Evolutionary conservation across 2,329 filamentous ascomycete species (phyloP).

Genomic region (Claviceps fusiformis): DNA sequence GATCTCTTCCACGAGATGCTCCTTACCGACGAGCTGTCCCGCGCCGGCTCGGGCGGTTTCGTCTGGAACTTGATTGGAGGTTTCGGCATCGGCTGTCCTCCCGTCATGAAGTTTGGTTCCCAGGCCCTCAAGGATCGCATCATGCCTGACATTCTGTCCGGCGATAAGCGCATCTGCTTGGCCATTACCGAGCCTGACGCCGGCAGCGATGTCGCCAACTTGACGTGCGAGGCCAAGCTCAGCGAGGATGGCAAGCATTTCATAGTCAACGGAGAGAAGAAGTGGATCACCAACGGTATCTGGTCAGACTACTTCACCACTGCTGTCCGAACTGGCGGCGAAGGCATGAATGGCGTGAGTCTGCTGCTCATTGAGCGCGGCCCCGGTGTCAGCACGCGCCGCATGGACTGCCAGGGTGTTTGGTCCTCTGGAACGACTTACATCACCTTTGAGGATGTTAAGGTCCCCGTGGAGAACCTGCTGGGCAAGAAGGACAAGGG

Average conservation of each 20-base stretch:
- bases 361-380: conserved; percentile 84
- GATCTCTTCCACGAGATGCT: conserved; percentile 98
- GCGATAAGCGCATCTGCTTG: conserved; percentile 94
- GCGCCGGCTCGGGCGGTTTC: conserved; percentile 77
- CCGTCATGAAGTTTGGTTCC: conserved; percentile 82
- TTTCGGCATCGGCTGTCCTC: conserved; percentile 90
- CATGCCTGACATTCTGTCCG: conserved; percentile 72
- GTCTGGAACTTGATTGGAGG: conserved; percentile 96
- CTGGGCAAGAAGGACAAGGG: conserved; percentile 97
- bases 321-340: conserved; percentile 76
- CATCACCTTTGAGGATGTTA: conserved; percentile 96
- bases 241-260: conserved; percentile 95
- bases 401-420: conserved; percentile 98
- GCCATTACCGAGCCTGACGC: conserved; percentile 96
- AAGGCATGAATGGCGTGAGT: conserved; percentile 85
- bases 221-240: conserved; percentile 91
- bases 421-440: conserved; percentile 94
- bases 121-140: conserved; percentile 76
- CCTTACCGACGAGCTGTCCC: conserved; percentile 85
- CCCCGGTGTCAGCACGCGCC: conserved; percentile 79
- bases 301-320: conserved; percentile 98
- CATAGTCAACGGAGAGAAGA: conserved; percentile 99
- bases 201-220: conserved; percentile 85
- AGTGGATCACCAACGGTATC: conserved; percentile 98
- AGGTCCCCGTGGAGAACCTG: conserved; percentile 97